Conservation (phyloP, 345 rosid species). For the Pelargonium nanum region DNA sequence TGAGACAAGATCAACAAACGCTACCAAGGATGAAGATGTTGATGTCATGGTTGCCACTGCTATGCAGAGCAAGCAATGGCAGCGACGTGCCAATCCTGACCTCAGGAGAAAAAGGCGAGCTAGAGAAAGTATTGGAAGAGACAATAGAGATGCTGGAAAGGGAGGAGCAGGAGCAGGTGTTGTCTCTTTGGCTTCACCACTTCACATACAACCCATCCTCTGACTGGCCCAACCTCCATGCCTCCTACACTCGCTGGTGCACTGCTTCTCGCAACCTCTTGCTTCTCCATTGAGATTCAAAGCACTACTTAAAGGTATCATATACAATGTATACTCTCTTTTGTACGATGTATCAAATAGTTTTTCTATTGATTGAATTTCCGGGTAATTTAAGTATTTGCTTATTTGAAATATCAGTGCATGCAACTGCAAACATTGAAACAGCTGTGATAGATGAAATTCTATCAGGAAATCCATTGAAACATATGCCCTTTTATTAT, state of each 20-base stretch:
- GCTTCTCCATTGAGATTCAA: slow-evolving; percentile 4
- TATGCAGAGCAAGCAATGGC: slow-evolving; percentile 65
- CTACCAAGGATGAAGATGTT: slow-evolving; percentile 52
- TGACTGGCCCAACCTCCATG: slow-evolving; percentile 82
- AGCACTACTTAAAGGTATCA: too few relatives aligned
- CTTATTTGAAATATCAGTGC: background rate
- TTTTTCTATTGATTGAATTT: too few relatives aligned
- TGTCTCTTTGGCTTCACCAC: slow-evolving; percentile 81
- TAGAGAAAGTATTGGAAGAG: slow-evolving; percentile 55
- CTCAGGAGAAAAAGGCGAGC: slow-evolving; percentile 33
- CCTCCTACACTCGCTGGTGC: slow-evolving; percentile 61
- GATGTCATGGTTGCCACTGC: slow-evolving; percentile 64
- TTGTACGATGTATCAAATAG: too few relatives aligned
- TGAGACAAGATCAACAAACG: slow-evolving; percentile 27
- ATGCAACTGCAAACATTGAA: background rate
- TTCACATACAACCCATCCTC: slow-evolving; percentile 56
- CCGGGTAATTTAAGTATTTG: too few relatives aligned
- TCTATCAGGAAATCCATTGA: background rate
- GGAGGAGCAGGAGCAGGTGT: slow-evolving; percentile 57
- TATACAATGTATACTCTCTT: too few relatives aligned
- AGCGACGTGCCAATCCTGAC: slow-evolving; percentile 51
- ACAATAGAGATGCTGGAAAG: slow-evolving; percentile 44
- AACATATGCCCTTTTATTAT: too few relatives aligned
- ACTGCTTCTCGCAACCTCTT: slow-evolving; percentile 56
- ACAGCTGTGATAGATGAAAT: background rate